phyloP scores from a whole-genome alignment of 768 basidiomycete genomes.

The Suillus subluteus region DNA sequence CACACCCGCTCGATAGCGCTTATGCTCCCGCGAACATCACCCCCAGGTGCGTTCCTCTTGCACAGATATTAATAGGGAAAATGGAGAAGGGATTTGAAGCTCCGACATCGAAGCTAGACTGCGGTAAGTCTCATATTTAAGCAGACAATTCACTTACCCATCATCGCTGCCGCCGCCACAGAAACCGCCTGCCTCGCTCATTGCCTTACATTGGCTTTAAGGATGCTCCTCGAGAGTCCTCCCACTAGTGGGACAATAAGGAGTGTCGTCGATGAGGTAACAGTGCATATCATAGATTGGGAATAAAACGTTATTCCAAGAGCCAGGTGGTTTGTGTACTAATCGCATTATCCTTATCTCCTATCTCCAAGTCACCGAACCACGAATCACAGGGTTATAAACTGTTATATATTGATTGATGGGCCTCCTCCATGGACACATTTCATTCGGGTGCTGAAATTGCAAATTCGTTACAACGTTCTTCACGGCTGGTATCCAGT shows the following conservation, averaged over 20 bases:
- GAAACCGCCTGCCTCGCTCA: background rate
- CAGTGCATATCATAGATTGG: background rate
- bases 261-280: background rate
- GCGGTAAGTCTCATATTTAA: background rate
- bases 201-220: background rate
- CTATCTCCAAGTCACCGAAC: background rate
- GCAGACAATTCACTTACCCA: background rate
- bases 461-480: slow-evolving; percentile 2
- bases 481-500: background rate
- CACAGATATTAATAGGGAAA: background rate
- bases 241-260: background rate
- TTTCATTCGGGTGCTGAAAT: background rate
- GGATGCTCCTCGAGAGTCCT: background rate
- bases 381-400: background rate
- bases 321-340: background rate
- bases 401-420: background rate
- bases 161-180: background rate
- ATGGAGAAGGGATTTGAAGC: background rate
- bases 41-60: background rate
- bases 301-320: background rate
- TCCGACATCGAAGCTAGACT: background rate
- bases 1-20: background rate
- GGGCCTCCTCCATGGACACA: background rate
- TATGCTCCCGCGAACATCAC: background rate
- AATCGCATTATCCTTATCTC: slow-evolving; percentile 1